Percentiles rank a stretch among this genome's conserved stretches.
These are phyloP conservation scores for Coemansia sp. DNA, from an alignment of 192 early-diverging fungal species.

Conservation along the genomic window DNA sequence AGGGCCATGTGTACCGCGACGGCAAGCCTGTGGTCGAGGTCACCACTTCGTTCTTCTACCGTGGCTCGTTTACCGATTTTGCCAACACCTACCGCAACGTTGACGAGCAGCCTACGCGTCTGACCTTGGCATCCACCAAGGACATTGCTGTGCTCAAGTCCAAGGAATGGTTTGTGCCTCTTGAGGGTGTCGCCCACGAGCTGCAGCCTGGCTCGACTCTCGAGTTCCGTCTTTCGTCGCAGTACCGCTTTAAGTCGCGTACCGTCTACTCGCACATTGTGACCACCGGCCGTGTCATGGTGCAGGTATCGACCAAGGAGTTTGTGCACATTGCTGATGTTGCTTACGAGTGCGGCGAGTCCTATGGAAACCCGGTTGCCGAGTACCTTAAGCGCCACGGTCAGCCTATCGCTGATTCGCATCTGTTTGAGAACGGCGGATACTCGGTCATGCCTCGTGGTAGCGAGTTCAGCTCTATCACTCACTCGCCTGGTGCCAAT, in stretches of 20 bases:
- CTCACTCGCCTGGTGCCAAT: slow-evolving; percentile 83
- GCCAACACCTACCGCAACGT: slow-evolving; percentile 83
- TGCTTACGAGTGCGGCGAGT: slow-evolving; percentile 67
- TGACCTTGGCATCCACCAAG: slow-evolving; percentile 70
- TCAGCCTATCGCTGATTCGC: slow-evolving; percentile 80
- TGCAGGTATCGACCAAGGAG: slow-evolving; percentile 78
- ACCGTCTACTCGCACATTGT: slow-evolving; percentile 65
- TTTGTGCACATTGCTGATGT: slow-evolving; percentile 80
- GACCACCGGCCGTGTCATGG: slow-evolving; percentile 70
- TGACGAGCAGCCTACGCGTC: slow-evolving; percentile 75
- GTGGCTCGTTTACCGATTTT: slow-evolving; percentile 84
- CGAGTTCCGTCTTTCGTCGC: slow-evolving; percentile 51
- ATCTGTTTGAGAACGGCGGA: slow-evolving; percentile 85
- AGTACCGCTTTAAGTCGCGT: slow-evolving; percentile 48
- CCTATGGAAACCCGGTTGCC: slow-evolving; percentile 83
- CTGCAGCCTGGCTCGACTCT: slow-evolving; percentile 57
- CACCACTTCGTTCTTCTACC: slow-evolving; percentile 87
- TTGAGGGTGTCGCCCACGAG: slow-evolving; percentile 42
- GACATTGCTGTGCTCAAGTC: slow-evolving; percentile 87
- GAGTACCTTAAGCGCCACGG: slow-evolving; percentile 87
- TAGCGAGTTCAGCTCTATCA: slow-evolving; percentile 80
- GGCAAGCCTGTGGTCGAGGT: slow-evolving; percentile 81
- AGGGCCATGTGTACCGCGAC: slow-evolving; percentile 70
- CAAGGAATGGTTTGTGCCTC: slow-evolving; percentile 79
- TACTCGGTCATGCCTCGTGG: slow-evolving; percentile 90